These are phyloP conservation scores for Podospora sp. DNA, from an alignment of 495 filamentous ascomycete species.

Conservation along the genomic window DNA sequence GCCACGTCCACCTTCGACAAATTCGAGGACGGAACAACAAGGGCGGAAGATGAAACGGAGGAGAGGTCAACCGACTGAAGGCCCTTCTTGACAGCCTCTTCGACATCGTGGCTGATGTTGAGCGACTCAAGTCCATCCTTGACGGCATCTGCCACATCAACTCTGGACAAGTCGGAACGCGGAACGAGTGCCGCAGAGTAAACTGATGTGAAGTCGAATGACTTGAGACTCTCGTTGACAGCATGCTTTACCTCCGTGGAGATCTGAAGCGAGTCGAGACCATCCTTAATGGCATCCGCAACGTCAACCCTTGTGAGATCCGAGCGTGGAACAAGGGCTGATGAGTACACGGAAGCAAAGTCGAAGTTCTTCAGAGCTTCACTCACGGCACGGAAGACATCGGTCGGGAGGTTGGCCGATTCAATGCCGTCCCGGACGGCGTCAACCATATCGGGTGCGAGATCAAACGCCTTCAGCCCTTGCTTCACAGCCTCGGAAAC, in stretches of 20 bases:
- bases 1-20: constrained; percentile 21
- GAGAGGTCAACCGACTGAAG: constrained; percentile 29
- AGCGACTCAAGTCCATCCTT: constrained; percentile 31
- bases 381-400: constrained; percentile 25
- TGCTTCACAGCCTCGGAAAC: constrained; percentile 34
- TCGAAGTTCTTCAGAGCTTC: constrained; percentile 29
- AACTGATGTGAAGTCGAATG: constrained; percentile 28
- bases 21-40: constrained; percentile 12
- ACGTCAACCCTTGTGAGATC: constrained; percentile 34
- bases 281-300: constrained; percentile 35
- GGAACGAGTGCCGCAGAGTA: constrained; percentile 26
- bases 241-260: constrained; percentile 21
- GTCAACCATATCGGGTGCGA: constrained; percentile 31
- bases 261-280: constrained; percentile 31
- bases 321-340: constrained; percentile 29
- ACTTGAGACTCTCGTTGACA: constrained; percentile 26
- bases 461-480: constrained; percentile 30
- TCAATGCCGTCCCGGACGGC: constrained; percentile 33
- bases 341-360: constrained; percentile 26
- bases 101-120: constrained; percentile 24
- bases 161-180: constrained; percentile 22
- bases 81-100: constrained; percentile 26
- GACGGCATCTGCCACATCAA: constrained; percentile 33
- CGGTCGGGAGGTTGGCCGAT: constrained; percentile 19
- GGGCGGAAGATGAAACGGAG: background rate